These are phyloP conservation scores for Tylopilus orsonianus DNA, from an alignment of 1,284 basidiomycete genomes.

Conservation along the genomic window DNA sequence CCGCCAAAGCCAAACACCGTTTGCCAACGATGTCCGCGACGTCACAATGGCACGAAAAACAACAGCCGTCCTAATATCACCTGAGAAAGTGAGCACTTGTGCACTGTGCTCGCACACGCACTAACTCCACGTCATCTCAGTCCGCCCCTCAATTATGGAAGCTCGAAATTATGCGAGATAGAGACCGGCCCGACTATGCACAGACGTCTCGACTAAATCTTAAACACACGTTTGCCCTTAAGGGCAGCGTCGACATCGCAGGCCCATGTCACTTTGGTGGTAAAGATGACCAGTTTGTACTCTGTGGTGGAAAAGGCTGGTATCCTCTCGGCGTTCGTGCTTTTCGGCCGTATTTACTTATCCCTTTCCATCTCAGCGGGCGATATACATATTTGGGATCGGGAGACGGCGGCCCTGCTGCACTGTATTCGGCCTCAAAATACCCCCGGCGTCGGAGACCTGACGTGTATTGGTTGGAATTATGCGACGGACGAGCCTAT, in stretches of 20 bases:
- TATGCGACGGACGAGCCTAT: conserved; percentile 61
- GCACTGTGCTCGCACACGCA: neutral
- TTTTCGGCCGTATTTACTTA: conserved; percentile 8
- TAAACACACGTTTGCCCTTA: conserved; percentile 73
- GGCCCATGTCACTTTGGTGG: conserved; percentile 81
- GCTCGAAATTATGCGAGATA: conserved; percentile 62
- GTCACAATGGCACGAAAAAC: conserved; percentile 64
- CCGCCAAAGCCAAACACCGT: conserved; percentile 62
- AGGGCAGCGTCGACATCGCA: conserved; percentile 66
- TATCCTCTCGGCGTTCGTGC: conserved; percentile 7
- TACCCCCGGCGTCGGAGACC: conserved; percentile 48
- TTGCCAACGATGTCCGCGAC: conserved; percentile 76
- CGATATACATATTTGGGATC: conserved; percentile 83
- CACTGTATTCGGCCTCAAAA: conserved; percentile 61
- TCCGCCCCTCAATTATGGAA: conserved; percentile 81
- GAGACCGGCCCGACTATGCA: conserved; percentile 34
- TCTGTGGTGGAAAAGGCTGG: conserved; percentile 73
- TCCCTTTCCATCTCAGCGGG: conserved; percentile 48
- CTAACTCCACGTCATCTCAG: conserved; percentile 36
- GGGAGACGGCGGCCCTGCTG: conserved; percentile 65
- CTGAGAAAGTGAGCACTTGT: conserved; percentile 45
- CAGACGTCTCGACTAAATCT: conserved; percentile 49
- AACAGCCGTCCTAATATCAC: conserved; percentile 62
- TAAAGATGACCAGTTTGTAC: conserved; percentile 69
- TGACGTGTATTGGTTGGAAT: conserved; percentile 80